phyloP scores from a whole-genome alignment of 2,329 filamentous ascomycete genomes.

The Aureobasidium sp. region DNA sequence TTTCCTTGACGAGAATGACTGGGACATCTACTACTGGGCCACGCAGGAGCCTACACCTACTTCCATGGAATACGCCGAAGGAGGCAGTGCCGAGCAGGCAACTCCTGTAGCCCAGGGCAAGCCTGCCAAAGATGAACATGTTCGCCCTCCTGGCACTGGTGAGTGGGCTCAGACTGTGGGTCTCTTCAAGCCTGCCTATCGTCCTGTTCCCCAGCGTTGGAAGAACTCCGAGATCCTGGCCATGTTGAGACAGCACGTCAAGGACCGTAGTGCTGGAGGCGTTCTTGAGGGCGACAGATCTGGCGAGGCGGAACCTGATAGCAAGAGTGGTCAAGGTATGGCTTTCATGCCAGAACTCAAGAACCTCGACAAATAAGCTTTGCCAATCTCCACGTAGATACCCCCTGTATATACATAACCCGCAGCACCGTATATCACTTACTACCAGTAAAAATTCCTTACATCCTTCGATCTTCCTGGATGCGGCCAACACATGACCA shows the following conservation, averaged over 20 bases:
- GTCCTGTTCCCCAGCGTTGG: slow-evolving; percentile 84
- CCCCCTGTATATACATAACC: neutral
- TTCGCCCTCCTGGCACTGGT: slow-evolving; percentile 50
- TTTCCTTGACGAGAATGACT: slow-evolving; percentile 82
- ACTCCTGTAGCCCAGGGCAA: slow-evolving; percentile 40
- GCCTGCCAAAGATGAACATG: slow-evolving; percentile 29
- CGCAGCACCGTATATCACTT: neutral
- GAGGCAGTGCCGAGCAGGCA: slow-evolving; percentile 39
- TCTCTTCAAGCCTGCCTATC: slow-evolving; percentile 86
- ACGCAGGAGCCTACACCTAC: slow-evolving; percentile 68
- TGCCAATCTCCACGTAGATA: neutral
- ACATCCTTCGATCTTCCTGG: neutral
- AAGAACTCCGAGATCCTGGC: slow-evolving; percentile 69
- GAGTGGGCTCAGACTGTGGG: slow-evolving; percentile 98
- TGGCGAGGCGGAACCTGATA: slow-evolving; percentile 27
- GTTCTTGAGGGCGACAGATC: slow-evolving; percentile 19
- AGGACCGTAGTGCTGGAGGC: slow-evolving; percentile 34
- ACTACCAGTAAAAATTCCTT: neutral
- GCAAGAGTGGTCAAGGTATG: slow-evolving; percentile 35
- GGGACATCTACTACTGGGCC: slow-evolving; percentile 99
- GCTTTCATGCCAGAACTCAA: slow-evolving; percentile 47
- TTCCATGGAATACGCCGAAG: slow-evolving; percentile 51
- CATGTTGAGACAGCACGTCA: slow-evolving; percentile 58
- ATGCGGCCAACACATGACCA: neutral
- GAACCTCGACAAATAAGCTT: slow-evolving; percentile 35